A percentile compares a stretch with the other conserved stretches of the same genome.
phyloP scores from a whole-genome alignment of 768 basidiomycete species.

The Lactarius vividus region DNA sequence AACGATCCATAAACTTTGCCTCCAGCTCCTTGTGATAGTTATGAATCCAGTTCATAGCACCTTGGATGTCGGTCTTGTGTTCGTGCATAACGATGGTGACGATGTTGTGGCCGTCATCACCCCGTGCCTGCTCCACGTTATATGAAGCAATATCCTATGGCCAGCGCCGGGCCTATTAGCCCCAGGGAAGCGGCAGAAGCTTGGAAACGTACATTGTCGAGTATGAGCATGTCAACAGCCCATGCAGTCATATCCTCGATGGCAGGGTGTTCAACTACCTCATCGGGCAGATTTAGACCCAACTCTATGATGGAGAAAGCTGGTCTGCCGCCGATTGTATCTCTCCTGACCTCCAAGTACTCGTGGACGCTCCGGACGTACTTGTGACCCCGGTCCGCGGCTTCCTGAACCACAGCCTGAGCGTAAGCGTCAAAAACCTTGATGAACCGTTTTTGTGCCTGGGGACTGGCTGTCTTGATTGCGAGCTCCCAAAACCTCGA shows the following conservation, averaged over 20 bases:
- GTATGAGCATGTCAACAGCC: not conserved
- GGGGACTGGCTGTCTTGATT: constrained; percentile 12
- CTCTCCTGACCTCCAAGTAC: constrained; percentile 2
- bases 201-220: constrained; percentile 2
- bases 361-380: constrained; percentile 4
- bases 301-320: not conserved
- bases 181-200: not conserved
- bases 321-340: not conserved
- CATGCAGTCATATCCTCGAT: not conserved
- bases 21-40: constrained; percentile 32
- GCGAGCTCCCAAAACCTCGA: constrained; percentile 24
- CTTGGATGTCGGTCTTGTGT: constrained; percentile 32
- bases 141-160: constrained; percentile 33
- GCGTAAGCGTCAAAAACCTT: not conserved
- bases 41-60: constrained; percentile 35
- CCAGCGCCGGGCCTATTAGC: not conserved
- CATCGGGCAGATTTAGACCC: constrained; percentile 2
- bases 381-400: not conserved
- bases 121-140: constrained; percentile 35
- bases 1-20: constrained; percentile 33
- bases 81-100: constrained; percentile 44
- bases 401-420: not conserved
- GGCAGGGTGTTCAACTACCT: constrained; percentile 1
- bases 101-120: constrained; percentile 39
- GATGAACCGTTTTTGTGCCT: constrained; percentile 15